Conservation (phyloP, 805 yeast genomes). For the Yarrowia deformans region DNA sequence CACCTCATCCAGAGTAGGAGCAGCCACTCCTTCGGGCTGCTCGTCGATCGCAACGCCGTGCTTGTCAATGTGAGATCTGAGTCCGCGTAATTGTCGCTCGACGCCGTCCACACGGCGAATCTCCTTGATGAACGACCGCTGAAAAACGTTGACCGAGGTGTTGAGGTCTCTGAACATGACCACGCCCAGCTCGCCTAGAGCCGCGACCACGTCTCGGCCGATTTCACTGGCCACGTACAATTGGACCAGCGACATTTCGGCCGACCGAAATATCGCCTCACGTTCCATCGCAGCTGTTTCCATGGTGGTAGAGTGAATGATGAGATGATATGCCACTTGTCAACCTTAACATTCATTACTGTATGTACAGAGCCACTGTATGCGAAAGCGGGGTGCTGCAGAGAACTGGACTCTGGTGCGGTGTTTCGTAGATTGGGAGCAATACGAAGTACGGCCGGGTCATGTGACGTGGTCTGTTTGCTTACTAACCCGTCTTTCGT, state of each 20-base stretch:
- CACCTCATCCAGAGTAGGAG: conserved; percentile 60
- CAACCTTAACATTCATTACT: conserved; percentile 13
- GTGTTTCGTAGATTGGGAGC: no score
- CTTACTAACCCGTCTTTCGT: no score
- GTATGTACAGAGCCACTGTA: no score
- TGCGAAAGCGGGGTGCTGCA: not conserved
- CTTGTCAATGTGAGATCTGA: conserved; percentile 47
- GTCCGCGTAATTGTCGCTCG: conserved; percentile 70
- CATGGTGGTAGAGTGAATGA: not conserved
- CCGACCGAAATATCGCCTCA: conserved; percentile 57
- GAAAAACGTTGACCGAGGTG: conserved; percentile 77
- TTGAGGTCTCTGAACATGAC: conserved; percentile 92
- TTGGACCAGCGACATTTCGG: conserved; percentile 96
- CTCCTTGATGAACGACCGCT: conserved; percentile 87
- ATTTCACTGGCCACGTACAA: conserved; percentile 88
- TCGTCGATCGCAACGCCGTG: conserved; percentile 45
- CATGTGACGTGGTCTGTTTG: not conserved
- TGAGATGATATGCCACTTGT: conserved; percentile 33
- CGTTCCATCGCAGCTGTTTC: conserved; percentile 16
- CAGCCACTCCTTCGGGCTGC: conserved; percentile 25
- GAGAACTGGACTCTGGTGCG: no score
- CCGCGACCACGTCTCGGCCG: conserved; percentile 80
- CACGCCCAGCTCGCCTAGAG: conserved; percentile 81
- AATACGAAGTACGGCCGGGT: not conserved
- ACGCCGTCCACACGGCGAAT: conserved; percentile 80